Evolutionary conservation across 176 grass and related monocot genomes (phyloP).

Genomic region (Chrysopogon serrulatus): DNA sequence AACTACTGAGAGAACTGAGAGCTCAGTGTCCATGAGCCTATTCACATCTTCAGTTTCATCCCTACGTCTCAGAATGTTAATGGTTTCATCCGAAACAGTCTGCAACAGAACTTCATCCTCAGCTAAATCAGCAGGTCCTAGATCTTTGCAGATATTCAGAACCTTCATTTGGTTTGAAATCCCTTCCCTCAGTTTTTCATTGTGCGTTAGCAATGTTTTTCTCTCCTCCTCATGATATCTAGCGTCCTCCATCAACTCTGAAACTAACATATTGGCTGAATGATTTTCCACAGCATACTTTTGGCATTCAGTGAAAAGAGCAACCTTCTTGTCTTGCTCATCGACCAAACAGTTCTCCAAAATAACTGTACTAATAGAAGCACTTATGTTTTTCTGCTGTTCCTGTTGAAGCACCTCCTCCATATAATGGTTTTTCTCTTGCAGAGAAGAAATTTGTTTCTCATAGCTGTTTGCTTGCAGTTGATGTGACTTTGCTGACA

Average conservation of each 20-base stretch:
- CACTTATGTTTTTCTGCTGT: conserved; percentile 44
- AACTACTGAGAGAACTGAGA: conserved; percentile 57
- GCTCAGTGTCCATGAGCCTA: conserved; percentile 50
- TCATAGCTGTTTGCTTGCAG: conserved; percentile 23
- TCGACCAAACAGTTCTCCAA: conserved; percentile 67
- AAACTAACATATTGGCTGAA: conserved; percentile 46
- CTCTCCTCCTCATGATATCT: conserved; percentile 40
- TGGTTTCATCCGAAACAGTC: conserved; percentile 44
- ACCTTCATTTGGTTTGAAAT: conserved; percentile 56
- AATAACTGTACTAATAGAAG: conserved; percentile 51
- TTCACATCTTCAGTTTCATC: conserved; percentile 60
- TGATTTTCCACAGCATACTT: conserved; percentile 46
- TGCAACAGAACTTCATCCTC: conserved; percentile 57
- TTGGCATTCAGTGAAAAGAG: conserved; percentile 43
- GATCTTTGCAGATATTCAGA: conserved; percentile 50
- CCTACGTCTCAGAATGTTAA: conserved; percentile 53
- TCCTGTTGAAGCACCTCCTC: conserved; percentile 56
- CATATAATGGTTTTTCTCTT: conserved; percentile 39
- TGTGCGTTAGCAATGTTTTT: conserved; percentile 44
- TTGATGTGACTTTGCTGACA: conserved; percentile 39
- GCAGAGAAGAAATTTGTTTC: conserved; percentile 59
- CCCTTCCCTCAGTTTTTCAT: conserved; percentile 56
- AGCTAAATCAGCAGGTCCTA: conserved; percentile 46
- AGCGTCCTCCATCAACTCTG: conserved; percentile 55
- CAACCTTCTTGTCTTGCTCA: conserved; percentile 44